Conservation (phyloP, 495 filamentous ascomycete species). For the Chlorociboria aeruginascens region DNA sequence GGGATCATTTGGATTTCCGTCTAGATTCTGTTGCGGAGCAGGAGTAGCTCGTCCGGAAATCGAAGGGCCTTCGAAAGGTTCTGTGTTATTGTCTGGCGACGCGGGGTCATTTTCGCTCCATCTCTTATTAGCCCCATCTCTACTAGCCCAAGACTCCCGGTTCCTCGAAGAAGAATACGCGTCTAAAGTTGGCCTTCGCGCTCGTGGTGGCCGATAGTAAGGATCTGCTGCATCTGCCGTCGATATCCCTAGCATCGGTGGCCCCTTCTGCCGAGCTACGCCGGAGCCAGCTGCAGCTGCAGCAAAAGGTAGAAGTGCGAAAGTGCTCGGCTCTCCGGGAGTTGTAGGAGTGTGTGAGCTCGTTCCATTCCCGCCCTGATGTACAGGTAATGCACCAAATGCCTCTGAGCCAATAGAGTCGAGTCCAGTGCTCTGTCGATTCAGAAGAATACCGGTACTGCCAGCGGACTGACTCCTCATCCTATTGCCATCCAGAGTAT, state of each 20-base stretch:
- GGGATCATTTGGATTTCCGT: slow-evolving; percentile 12
- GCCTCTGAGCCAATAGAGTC: slow-evolving; percentile 12
- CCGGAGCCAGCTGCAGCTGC: slow-evolving; percentile 16
- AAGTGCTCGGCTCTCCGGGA: slow-evolving; percentile 51
- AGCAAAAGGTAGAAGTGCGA: slow-evolving; percentile 52
- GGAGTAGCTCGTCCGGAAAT: slow-evolving; percentile 41
- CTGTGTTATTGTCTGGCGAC: slow-evolving; percentile 22
- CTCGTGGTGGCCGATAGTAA: slow-evolving; percentile 20
- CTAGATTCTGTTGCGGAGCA: slow-evolving; percentile 26
- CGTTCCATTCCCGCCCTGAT: slow-evolving; percentile 24
- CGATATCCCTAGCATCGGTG: slow-evolving; percentile 8
- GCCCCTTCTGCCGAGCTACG: slow-evolving; percentile 4
- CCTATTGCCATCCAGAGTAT: slow-evolving; percentile 47
- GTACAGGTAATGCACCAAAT: slow-evolving; percentile 8
- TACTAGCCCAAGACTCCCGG: slow-evolving; percentile 37
- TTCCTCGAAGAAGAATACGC: slow-evolving; percentile 25
- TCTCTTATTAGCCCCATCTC: slow-evolving; percentile 38
- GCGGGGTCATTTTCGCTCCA: slow-evolving; percentile 26
- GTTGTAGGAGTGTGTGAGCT: slow-evolving; percentile 59
- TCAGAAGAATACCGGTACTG: slow-evolving; percentile 65
- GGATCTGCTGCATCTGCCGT: slow-evolving; percentile 22
- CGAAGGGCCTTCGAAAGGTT: slow-evolving; percentile 30
- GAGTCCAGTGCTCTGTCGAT: slow-evolving; percentile 29
- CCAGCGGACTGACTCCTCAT: slow-evolving; percentile 69
- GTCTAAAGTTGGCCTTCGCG: slow-evolving; percentile 17